These are phyloP conservation scores for Castanea sativa DNA, from an alignment of 306 rosid genomes.

Conservation along the genomic window DNA sequence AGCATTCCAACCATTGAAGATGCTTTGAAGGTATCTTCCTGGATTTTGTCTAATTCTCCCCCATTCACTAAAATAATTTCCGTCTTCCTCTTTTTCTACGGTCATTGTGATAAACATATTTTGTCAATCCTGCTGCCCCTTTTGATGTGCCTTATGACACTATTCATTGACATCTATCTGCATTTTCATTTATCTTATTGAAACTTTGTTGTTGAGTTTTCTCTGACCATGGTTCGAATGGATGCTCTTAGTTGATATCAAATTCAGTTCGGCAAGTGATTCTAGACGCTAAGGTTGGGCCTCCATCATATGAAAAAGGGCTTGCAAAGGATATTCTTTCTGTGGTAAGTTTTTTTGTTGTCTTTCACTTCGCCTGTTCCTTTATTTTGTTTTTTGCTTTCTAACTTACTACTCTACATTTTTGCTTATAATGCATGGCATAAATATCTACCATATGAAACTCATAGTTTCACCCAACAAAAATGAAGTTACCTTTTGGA, in stretches of 20 bases:
- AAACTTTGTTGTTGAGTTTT: neutral
- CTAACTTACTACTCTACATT: neutral
- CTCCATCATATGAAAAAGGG: constrained; percentile 79
- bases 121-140: neutral
- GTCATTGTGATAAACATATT: constrained; percentile 6
- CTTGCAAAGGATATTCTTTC: constrained; percentile 74
- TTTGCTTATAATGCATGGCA: neutral
- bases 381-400: constrained; percentile 1
- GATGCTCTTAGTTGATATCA: constrained; percentile 50
- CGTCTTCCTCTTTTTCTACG: neutral
- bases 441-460: neutral
- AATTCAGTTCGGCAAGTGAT: constrained; percentile 68
- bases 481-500: neutral
- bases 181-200: neutral
- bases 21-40: constrained; percentile 58
- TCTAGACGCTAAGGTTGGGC: constrained; percentile 85
- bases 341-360: constrained; percentile 55
- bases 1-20: constrained; percentile 69
- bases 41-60: constrained; percentile 7
- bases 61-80: neutral
- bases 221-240: constrained; percentile 19
- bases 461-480: neutral
- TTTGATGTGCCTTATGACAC: neutral
- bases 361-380: constrained; percentile 7
- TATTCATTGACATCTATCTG: constrained; percentile 9